phyloP scores from a whole-genome alignment of 2,329 filamentous ascomycete genomes.

The Talaromyces sp. region DNA sequence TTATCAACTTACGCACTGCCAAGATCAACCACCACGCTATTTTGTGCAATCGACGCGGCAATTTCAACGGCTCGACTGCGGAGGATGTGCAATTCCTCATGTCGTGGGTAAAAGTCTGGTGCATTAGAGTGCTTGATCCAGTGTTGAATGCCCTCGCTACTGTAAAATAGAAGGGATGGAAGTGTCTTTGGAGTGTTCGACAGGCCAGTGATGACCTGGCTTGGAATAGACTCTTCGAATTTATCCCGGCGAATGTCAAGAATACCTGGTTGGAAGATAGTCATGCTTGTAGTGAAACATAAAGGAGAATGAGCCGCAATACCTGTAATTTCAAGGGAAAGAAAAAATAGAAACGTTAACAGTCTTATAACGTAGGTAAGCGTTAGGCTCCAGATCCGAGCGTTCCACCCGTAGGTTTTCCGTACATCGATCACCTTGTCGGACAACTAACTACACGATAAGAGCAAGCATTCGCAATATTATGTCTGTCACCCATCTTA shows the following conservation, averaged over 20 bases:
- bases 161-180: constrained; percentile 3
- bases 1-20: constrained; percentile 2
- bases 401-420: neutral
- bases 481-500: neutral
- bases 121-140: neutral
- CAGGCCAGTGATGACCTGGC: constrained; percentile 1
- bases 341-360: neutral
- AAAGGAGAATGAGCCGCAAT: neutral
- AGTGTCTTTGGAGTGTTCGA: neutral
- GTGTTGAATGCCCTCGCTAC: neutral
- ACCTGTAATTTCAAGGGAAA: neutral
- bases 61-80: neutral
- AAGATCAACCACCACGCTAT: constrained; percentile 4
- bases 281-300: neutral
- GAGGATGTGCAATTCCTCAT: neutral
- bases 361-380: neutral
- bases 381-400: neutral
- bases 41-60: neutral
- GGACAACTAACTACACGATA: neutral
- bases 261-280: neutral
- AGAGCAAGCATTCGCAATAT: neutral
- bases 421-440: neutral
- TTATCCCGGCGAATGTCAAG: constrained; percentile 1
- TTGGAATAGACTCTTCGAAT: constrained; percentile 1
- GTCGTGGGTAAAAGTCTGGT: constrained; percentile 2